Conservation (phyloP, 345 rosid species). For the Xanthoceras sorbifolium region DNA sequence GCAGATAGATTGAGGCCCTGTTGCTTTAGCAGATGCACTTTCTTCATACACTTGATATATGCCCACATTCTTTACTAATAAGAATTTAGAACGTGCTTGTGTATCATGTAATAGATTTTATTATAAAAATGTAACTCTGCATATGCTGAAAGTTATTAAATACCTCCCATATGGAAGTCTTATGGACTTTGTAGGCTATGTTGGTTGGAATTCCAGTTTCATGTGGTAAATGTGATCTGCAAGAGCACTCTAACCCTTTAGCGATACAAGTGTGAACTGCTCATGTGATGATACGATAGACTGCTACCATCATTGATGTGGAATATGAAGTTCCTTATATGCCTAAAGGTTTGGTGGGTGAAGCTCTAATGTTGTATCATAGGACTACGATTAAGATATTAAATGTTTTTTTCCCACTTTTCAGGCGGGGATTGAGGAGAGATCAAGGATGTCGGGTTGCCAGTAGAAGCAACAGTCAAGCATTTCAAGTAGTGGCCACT, state of each 20-base stretch:
- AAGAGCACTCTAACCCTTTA: neutral
- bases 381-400: neutral
- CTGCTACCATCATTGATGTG: neutral
- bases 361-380: neutral
- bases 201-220: neutral
- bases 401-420: constrained; percentile 5
- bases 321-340: neutral
- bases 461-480: constrained; percentile 50
- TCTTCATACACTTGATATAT: neutral
- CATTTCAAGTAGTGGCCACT: constrained; percentile 61
- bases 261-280: neutral
- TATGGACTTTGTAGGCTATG: neutral
- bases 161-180: neutral
- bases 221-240: neutral
- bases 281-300: neutral
- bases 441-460: constrained; percentile 32
- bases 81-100: neutral
- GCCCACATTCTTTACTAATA: neutral
- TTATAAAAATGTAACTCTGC: neutral
- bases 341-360: neutral
- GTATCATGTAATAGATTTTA: neutral
- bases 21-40: neutral
- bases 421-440: constrained; percentile 48
- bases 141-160: neutral
- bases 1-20: neutral